These are phyloP conservation scores for Annulohypoxylon maeteangense DNA, from an alignment of 495 filamentous ascomycete genomes.

Conservation along the genomic window DNA sequence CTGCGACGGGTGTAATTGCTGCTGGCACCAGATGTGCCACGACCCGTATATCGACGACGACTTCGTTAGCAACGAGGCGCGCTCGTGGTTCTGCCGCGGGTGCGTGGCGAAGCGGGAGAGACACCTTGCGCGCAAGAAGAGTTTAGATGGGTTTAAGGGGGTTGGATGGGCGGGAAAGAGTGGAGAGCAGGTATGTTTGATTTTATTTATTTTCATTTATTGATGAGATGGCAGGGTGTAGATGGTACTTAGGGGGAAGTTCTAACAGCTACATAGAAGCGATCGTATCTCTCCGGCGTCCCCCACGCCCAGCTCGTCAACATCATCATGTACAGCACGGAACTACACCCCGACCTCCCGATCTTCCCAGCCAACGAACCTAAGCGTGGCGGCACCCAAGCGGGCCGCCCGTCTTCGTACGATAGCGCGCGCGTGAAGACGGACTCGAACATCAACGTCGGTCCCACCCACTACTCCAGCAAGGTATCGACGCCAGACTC, in stretches of 20 bases:
- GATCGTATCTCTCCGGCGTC: conserved; percentile 54
- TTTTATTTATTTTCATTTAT: conserved; percentile 46
- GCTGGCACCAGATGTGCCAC: conserved; percentile 94
- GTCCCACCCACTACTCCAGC: conserved; percentile 29
- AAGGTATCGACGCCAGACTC: conserved; percentile 37
- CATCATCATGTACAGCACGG: conserved; percentile 49
- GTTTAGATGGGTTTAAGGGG: conserved; percentile 40
- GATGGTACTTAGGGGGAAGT: conserved; percentile 12
- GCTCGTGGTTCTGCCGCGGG: conserved; percentile 78
- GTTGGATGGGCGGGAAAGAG: conserved; percentile 60
- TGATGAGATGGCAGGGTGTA: conserved; percentile 50
- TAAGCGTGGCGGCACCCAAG: conserved; percentile 47
- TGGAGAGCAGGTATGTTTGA: conserved; percentile 52
- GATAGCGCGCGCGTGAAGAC: conserved; percentile 14
- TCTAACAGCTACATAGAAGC: conserved; percentile 44
- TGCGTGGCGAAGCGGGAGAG: conserved; percentile 67
- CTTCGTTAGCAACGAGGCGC: conserved; percentile 70
- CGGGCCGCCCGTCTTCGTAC: conserved; percentile 36
- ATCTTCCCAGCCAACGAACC: conserved; percentile 53
- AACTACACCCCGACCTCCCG: conserved; percentile 55
- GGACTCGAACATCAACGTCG: conserved; percentile 31
- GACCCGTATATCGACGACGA: conserved; percentile 80
- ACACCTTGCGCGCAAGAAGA: conserved; percentile 53
- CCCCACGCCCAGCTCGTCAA: conserved; percentile 52
- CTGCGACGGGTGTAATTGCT: conserved; percentile 88